A percentile compares a stretch with the other conserved stretches of the same genome.
Conservation (phyloP, 2,329 filamentous ascomycete species). For the Trichoderma oligosporum region DNA sequence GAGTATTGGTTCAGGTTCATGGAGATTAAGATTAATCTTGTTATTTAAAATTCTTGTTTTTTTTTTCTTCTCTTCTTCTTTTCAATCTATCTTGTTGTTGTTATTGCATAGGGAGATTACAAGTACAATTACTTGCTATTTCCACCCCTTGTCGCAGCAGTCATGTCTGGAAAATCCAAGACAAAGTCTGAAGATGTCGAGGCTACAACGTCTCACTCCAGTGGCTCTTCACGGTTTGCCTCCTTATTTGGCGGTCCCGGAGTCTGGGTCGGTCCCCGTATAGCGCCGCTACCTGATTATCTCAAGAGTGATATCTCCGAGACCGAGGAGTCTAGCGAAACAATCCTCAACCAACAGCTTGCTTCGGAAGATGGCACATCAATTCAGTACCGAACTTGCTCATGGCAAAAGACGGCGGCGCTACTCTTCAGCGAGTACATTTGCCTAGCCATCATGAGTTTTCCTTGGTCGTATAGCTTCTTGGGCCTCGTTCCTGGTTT, state of each 20-base stretch:
- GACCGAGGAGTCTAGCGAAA: constrained; percentile 44
- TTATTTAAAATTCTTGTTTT: neutral
- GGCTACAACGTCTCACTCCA: constrained; percentile 17
- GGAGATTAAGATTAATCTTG: neutral
- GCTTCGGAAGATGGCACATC: constrained; percentile 71
- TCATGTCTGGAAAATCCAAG: constrained; percentile 29
- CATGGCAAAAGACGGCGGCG: constrained; percentile 91
- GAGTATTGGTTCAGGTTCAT: neutral
- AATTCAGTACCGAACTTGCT: constrained; percentile 90
- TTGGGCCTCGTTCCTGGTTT: constrained; percentile 81
- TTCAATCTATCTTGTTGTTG: neutral
- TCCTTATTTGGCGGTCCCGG: constrained; percentile 38
- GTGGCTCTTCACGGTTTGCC: constrained; percentile 30
- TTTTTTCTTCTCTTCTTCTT: neutral
- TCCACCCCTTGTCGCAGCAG: constrained; percentile 11
- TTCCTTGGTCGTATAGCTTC: constrained; percentile 87
- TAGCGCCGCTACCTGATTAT: constrained; percentile 43
- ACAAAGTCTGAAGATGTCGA: constrained; percentile 19
- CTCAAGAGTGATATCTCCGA: constrained; percentile 35
- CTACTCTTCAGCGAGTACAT: constrained; percentile 95
- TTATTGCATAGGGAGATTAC: neutral
- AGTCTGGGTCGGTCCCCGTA: constrained; percentile 49
- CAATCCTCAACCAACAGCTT: constrained; percentile 62
- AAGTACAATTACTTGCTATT: neutral
- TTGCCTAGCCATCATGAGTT: constrained; percentile 88